Percentiles rank a stretch among this genome's conserved stretches.
These are phyloP conservation scores for Trypanosoma boissoni DNA, from an alignment of 208 protist genomes.

Conservation along the genomic window DNA sequence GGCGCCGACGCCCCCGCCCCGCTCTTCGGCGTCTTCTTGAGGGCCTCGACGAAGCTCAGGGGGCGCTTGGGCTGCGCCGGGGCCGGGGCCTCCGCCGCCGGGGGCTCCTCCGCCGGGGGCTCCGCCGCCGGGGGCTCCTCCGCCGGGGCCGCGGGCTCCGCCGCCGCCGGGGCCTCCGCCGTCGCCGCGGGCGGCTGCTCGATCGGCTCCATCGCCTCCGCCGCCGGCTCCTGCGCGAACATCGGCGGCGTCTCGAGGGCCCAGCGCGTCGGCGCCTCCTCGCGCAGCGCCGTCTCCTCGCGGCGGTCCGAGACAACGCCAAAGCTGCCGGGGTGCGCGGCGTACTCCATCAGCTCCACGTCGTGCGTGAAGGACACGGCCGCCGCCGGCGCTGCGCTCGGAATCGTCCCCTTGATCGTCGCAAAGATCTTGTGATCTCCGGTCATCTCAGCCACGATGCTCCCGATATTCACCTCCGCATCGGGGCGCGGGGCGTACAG, in stretches of 20 bases:
- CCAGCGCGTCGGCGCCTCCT: constrained; percentile 29
- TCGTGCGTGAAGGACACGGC: constrained; percentile 57
- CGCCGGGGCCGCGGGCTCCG: neutral
- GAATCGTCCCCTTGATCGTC: constrained; percentile 31
- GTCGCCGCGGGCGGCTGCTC: constrained; percentile 28
- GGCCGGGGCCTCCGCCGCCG: neutral
- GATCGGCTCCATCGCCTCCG: constrained; percentile 23
- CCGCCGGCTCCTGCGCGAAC: constrained; percentile 29
- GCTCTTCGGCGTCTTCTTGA: constrained; percentile 28
- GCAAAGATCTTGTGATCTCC: constrained; percentile 36
- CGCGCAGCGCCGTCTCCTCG: constrained; percentile 5
- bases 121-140: neutral
- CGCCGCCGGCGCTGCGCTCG: neutral
- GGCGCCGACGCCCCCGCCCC: constrained; percentile 2
- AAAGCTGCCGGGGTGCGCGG: constrained; percentile 33
- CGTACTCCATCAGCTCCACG: constrained; percentile 56
- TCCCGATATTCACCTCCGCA: constrained; percentile 32
- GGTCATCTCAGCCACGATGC: constrained; percentile 26
- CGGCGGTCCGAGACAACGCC: constrained; percentile 56
- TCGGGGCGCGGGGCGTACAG: constrained; percentile 22
- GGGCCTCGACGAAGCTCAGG: constrained; percentile 47
- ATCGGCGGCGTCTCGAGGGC: constrained; percentile 57
- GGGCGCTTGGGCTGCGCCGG: constrained; percentile 29
- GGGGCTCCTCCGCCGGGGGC: neutral
- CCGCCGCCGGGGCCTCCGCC: neutral